These are phyloP conservation scores for Glycine latifolia DNA, from an alignment of 306 rosid genomes.

Conservation along the genomic window DNA sequence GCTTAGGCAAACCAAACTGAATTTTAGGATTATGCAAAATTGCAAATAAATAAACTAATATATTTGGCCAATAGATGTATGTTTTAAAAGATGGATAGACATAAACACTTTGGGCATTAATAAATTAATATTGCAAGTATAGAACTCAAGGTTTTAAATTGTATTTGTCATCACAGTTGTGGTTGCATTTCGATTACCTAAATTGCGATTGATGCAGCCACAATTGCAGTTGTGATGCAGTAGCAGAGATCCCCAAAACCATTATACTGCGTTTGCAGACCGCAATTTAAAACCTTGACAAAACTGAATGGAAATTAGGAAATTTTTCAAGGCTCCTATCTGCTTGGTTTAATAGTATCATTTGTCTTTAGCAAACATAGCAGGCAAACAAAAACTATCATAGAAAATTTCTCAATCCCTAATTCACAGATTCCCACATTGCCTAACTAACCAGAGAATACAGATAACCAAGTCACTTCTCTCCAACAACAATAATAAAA, in stretches of 20 bases:
- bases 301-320: slow-evolving; percentile 14
- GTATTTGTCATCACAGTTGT: not conserved
- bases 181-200: not conserved
- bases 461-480: slow-evolving; percentile 22
- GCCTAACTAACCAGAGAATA: not conserved
- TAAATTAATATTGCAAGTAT: slow-evolving; percentile 1
- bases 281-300: slow-evolving; percentile 14
- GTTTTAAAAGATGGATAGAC: slow-evolving; percentile 34
- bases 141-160: slow-evolving; percentile 10
- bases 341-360: no score
- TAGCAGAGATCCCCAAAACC: not conserved
- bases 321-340: not conserved
- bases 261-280: not conserved
- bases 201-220: not conserved
- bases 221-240: not conserved
- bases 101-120: slow-evolving; percentile 2
- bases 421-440: not conserved
- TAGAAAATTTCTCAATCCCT: no score
- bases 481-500: not conserved
- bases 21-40: not conserved
- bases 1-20: slow-evolving; percentile 28
- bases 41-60: slow-evolving; percentile 1
- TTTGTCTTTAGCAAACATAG: not conserved
- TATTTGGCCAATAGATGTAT: not conserved
- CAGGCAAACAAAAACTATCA: not conserved